A percentile compares a stretch with the other conserved stretches of the same genome.
phyloP scores from a whole-genome alignment of 352 stramenopile species.

The Pythium scleroteichum region DNA sequence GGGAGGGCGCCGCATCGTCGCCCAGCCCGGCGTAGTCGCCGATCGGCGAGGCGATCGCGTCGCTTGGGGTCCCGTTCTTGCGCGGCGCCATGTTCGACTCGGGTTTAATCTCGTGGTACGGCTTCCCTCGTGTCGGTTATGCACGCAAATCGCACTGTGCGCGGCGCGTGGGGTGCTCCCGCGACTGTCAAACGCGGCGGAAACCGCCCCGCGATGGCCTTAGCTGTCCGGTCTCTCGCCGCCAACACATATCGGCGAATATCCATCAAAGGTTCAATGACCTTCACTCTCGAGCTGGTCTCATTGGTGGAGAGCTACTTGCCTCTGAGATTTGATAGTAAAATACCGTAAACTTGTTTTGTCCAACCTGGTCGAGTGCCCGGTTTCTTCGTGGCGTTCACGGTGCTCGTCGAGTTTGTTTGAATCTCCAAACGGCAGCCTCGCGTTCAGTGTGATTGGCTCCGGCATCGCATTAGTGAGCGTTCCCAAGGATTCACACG shows the following conservation, averaged over 20 bases:
- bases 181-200: no score
- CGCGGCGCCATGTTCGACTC: neutral
- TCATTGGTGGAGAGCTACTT: constrained; percentile 10
- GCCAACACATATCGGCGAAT: neutral
- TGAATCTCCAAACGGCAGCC: no score
- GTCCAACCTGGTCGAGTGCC: no score
- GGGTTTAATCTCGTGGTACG: neutral
- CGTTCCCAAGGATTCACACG: no score
- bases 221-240: no score
- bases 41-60: neutral
- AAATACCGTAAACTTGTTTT: no score
- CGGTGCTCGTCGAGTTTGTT: no score
- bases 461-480: no score
- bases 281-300: neutral
- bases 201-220: no score
- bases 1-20: neutral
- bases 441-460: no score
- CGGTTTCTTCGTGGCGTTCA: no score
- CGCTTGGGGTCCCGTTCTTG: neutral
- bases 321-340: neutral
- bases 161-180: no score
- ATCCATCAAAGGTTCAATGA: constrained; percentile 1
- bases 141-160: neutral
- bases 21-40: neutral
- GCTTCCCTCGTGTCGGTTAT: neutral